phyloP scores from a whole-genome alignment of 2,329 filamentous ascomycete genomes.

The Fusarium keratoplasticum region DNA sequence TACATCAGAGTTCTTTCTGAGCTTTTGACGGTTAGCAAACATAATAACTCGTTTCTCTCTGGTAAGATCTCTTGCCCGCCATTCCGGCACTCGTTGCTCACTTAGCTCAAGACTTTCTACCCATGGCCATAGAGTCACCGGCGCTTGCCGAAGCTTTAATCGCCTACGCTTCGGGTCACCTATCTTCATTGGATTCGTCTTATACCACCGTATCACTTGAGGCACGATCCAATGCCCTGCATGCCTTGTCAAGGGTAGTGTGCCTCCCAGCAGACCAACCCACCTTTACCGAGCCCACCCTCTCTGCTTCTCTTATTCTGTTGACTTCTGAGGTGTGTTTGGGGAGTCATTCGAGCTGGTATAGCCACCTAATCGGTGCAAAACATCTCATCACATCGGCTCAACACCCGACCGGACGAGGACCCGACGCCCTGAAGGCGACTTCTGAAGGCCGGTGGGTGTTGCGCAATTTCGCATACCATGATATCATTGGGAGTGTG shows the following conservation, averaged over 20 bases:
- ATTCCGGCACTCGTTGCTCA: background rate
- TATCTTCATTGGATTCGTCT: background rate
- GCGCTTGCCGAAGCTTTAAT: background rate
- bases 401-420: background rate
- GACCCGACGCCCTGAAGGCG: background rate
- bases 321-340: background rate
- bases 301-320: background rate
- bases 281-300: background rate
- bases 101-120: background rate
- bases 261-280: background rate
- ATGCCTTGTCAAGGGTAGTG: background rate
- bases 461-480: background rate
- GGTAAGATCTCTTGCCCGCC: background rate
- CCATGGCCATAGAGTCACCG: background rate
- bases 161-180: background rate
- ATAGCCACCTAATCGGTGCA: background rate
- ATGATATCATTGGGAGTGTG: background rate
- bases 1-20: background rate
- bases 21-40: background rate
- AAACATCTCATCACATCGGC: background rate
- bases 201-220: background rate
- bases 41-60: background rate
- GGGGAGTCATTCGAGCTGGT: background rate
- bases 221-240: background rate
- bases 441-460: background rate